phyloP scores from a whole-genome alignment of 306 rosid species.

The Cicer cuneatum region DNA sequence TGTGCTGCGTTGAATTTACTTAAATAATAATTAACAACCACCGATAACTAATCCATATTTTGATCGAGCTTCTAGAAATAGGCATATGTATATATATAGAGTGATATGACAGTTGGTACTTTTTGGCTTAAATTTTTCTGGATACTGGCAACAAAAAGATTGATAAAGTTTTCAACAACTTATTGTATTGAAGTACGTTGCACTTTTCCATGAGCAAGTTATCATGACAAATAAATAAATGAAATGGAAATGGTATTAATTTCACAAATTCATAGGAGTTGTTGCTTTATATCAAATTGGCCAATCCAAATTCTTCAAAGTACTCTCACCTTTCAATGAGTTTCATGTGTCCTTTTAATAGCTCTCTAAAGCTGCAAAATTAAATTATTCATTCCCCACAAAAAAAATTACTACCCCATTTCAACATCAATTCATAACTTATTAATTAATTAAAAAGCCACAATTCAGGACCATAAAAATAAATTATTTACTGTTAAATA shows the following conservation, averaged over 20 bases:
- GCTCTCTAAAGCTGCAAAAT: constrained; percentile 38
- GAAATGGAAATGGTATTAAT: constrained; percentile 36
- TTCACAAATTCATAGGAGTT: constrained; percentile 10
- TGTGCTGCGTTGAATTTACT: constrained; percentile 57
- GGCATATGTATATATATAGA: constrained; percentile 11
- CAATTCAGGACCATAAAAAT: neutral
- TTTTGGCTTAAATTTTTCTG: constrained; percentile 37
- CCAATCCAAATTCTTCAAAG: constrained; percentile 21
- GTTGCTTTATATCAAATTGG: constrained; percentile 38
- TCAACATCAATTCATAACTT: too few species aligned
- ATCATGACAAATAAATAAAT: constrained; percentile 40
- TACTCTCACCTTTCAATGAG: constrained; percentile 31
- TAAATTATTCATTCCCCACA: constrained; percentile 30
- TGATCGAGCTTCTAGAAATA: constrained; percentile 51
- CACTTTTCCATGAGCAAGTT: constrained; percentile 36
- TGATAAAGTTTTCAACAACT: constrained; percentile 48
- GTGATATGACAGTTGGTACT: constrained; percentile 44
- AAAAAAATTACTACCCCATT: neutral
- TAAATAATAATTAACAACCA: constrained; percentile 51
- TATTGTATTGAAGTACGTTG: constrained; percentile 43
- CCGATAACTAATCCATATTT: constrained; percentile 26
- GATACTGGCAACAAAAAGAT: constrained; percentile 32
- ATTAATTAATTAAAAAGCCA: neutral
- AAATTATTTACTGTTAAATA: neutral
- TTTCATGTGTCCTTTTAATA: neutral